Evolutionary conservation across 139 green algal genomes (phyloP).

Genomic region (Picochlorum sp.): DNA sequence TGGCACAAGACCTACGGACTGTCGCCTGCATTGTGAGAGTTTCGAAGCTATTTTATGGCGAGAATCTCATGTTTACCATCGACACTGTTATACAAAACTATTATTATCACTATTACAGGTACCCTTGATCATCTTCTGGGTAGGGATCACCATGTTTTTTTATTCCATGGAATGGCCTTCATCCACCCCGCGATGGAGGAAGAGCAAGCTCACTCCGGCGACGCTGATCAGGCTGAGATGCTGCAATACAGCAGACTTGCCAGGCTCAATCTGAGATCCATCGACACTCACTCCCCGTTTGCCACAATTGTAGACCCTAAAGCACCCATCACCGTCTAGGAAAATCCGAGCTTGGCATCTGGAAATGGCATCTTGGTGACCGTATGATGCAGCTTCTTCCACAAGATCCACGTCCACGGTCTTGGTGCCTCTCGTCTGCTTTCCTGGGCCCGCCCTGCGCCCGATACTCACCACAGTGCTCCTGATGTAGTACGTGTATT

Average conservation of each 20-base stretch:
- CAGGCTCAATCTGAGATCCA: slow-evolving; percentile 20
- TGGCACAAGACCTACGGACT: background rate
- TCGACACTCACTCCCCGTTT: slow-evolving; percentile 30
- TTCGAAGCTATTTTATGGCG: background rate
- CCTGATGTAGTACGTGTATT: slow-evolving; percentile 27
- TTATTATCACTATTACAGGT: too few species aligned
- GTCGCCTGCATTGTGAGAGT: slow-evolving; percentile 10
- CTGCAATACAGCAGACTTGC: slow-evolving; percentile 16
- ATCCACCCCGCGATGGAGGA: slow-evolving; percentile 5
- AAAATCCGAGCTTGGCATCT: slow-evolving; percentile 32
- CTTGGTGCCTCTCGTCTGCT: background rate
- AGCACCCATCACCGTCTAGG: slow-evolving; percentile 49
- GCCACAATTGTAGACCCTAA: slow-evolving; percentile 39
- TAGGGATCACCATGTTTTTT: too few species aligned
- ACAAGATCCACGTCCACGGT: slow-evolving; percentile 45
- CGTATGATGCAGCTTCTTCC: background rate
- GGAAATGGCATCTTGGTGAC: slow-evolving; percentile 26
- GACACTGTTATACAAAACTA: too few species aligned
- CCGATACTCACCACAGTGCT: slow-evolving; percentile 30
- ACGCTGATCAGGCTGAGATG: slow-evolving; percentile 42
- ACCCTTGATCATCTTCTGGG: too few species aligned
- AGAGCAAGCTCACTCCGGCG: slow-evolving; percentile 34
- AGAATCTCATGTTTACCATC: too few species aligned
- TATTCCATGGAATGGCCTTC: too few species aligned
- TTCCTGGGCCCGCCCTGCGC: slow-evolving; percentile 15